These are phyloP conservation scores for Sextonia rubra DNA, from an alignment of 164 flowering plant genomes.

Conservation along the genomic window DNA sequence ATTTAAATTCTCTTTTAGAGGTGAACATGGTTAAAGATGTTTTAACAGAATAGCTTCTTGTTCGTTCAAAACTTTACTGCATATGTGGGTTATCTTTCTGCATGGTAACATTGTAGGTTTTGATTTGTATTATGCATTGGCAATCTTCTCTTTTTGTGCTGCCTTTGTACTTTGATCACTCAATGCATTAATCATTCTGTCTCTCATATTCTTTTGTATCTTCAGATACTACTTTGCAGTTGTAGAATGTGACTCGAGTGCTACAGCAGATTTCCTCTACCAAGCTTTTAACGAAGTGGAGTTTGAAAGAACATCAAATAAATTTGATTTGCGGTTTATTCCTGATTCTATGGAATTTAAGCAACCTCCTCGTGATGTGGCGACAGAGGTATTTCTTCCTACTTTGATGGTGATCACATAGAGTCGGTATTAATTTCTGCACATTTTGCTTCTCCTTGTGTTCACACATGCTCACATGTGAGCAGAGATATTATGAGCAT, in stretches of 20 bases:
- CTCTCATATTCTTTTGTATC: neutral
- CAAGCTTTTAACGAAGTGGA: slow-evolving; percentile 81
- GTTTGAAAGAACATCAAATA: slow-evolving; percentile 78
- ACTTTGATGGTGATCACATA: neutral
- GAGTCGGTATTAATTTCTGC: neutral
- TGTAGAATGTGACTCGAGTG: slow-evolving; percentile 82
- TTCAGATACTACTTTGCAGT: slow-evolving; percentile 87
- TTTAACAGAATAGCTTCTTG: no score
- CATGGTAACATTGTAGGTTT: neutral
- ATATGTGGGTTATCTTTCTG: neutral
- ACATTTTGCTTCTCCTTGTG: no score
- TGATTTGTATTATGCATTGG: no score
- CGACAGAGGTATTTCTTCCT: slow-evolving; percentile 60
- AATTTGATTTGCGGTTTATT: slow-evolving; percentile 86
- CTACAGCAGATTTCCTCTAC: slow-evolving; percentile 83
- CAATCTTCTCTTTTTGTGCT: neutral
- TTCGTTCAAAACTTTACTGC: no score
- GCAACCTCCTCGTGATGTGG: slow-evolving; percentile 81
- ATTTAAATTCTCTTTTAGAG: no score
- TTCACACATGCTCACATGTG: neutral
- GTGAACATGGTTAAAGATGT: no score
- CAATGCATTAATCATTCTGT: neutral
- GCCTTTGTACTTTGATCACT: neutral
- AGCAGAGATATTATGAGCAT: neutral
- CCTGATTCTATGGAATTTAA: slow-evolving; percentile 84